Evolutionary conservation across 495 filamentous ascomycete genomes (phyloP), one percentile per base, ranked within the genome.

Genomic region (Neurospora discreta): DNA sequence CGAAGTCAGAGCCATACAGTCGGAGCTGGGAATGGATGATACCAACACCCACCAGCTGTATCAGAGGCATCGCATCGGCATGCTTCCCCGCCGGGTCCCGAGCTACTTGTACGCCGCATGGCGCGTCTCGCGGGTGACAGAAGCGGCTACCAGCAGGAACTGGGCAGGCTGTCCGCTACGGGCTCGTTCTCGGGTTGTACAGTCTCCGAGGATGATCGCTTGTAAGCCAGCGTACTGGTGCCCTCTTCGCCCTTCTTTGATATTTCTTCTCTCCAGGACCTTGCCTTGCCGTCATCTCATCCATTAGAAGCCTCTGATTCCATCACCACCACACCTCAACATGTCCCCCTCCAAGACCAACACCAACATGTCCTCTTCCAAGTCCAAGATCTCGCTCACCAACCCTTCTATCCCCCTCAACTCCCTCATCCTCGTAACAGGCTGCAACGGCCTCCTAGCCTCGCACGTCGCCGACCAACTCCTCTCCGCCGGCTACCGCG

Each of bases 381-480:
- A 11, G 4, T 52, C 68, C 20, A 26, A 60, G 4, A 23, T 41
- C 65, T 20, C 42, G 7, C 69, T 72, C 68, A 70, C 39, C 33
- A 65, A 68, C 73, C 71, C 75, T 70, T 39, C 46, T 58, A 72
- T 81, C 69, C 74, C 78, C 3, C 39, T 42, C n/a, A 15, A 69
- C 73, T 74, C 77, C 38, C 73, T 75, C n/a, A 72, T 85, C 73
- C 80, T 89, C 26, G 84, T 90, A 39, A 90, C 87, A 3, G 87
- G 87, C 20, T 83, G 78, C 26, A 89, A 85, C 74, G 87, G 88
- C 68, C 87, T 82, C 73, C 85, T 89, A 71, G 87, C 77, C 26
- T 85, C 82, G n/a, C 84, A 89, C 71, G 76, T 85, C 18, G 81
- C 81, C 68, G 80, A 87, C 75, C 74, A 84, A 26, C 75, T 89